Evolutionary conservation across 2,329 filamentous ascomycete genomes (phyloP).

Genomic region (Albifimbria verrucaria): DNA sequence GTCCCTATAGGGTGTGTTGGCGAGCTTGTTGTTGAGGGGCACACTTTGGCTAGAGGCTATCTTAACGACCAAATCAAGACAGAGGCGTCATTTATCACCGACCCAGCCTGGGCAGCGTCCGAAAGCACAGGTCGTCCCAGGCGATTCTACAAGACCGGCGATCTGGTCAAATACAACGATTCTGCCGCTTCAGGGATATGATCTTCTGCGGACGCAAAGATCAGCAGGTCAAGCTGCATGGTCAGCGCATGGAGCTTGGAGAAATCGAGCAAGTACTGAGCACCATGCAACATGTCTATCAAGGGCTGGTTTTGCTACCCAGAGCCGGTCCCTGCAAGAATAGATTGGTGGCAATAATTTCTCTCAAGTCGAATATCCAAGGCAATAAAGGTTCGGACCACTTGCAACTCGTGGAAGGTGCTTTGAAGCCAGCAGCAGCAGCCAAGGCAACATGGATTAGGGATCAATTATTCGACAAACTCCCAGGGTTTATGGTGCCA

Average conservation of each 20-base stretch:
- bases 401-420: too few species aligned
- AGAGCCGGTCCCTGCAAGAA: too few species aligned
- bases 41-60: slow-evolving; percentile 19
- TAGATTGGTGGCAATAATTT: too few species aligned
- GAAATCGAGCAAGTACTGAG: slow-evolving; percentile 5
- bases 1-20: slow-evolving; percentile 13
- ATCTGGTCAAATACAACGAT: slow-evolving; percentile 2
- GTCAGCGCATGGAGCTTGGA: slow-evolving; percentile 44
- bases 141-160: neutral
- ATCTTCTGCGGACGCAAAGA: slow-evolving; percentile 46
- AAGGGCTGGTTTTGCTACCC: too few species aligned
- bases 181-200: slow-evolving; percentile 15
- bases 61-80: slow-evolving; percentile 8
- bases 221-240: slow-evolving; percentile 51
- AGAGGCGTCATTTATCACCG: slow-evolving; percentile 5
- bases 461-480: too few species aligned
- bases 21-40: slow-evolving; percentile 19
- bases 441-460: too few species aligned
- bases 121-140: neutral
- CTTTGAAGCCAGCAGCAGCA: too few species aligned
- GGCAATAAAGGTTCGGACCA: too few species aligned
- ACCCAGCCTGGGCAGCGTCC: neutral
- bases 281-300: too few species aligned
- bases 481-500: too few species aligned
- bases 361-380: too few species aligned